A percentile compares a stretch with the other conserved stretches of the same genome.
Conservation (phyloP, 2,329 filamentous ascomycete genomes). For the Epichloe sibirici region DNA sequence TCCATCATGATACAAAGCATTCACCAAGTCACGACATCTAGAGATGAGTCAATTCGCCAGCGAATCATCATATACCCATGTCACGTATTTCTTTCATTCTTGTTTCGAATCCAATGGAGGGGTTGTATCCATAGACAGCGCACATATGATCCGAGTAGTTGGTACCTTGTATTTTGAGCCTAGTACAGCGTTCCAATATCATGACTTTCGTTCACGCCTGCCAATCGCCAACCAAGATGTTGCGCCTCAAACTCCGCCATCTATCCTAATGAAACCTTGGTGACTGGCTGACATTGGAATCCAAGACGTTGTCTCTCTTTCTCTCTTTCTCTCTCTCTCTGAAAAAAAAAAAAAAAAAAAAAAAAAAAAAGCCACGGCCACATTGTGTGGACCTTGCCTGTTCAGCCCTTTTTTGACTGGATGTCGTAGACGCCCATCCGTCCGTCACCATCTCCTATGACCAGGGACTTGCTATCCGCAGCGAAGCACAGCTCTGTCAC, state of each 20-base stretch:
- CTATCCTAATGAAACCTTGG: neutral
- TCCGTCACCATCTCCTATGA: slow-evolving; percentile 23
- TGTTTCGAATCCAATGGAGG: no score
- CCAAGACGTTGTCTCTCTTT: neutral
- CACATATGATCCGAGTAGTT: neutral
- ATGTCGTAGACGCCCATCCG: slow-evolving; percentile 25
- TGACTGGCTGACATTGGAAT: neutral
- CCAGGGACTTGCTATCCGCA: slow-evolving; percentile 23
- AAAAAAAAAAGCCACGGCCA: neutral
- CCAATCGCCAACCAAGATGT: neutral
- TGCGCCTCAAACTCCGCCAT: neutral
- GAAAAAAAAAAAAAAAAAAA: no score
- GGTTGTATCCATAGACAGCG: neutral
- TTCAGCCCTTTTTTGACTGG: slow-evolving; percentile 10
- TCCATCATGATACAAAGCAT: neutral
- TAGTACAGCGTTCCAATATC: no score
- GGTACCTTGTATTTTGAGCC: no score
- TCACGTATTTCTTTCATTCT: neutral
- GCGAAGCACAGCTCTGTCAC: slow-evolving; percentile 28
- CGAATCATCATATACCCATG: neutral
- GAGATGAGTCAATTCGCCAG: neutral
- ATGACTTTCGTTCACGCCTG: no score
- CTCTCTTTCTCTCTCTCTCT: no score
- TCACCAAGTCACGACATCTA: neutral
- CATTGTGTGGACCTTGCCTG: neutral